These are phyloP conservation scores for Tillandsia fasciculata DNA, from an alignment of 176 grass and related monocot genomes.

Conservation along the genomic window DNA sequence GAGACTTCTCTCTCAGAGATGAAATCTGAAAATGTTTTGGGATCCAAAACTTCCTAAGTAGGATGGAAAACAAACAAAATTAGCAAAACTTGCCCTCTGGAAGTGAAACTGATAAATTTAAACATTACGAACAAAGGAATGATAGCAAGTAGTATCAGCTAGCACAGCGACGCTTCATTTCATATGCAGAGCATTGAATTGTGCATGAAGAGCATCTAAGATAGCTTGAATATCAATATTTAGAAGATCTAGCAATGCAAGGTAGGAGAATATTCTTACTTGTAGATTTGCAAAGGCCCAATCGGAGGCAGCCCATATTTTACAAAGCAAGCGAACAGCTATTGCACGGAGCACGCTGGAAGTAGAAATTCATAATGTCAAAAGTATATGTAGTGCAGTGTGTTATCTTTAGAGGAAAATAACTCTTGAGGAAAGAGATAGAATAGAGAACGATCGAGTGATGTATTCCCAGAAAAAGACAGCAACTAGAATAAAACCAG, in stretches of 20 bases:
- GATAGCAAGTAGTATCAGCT: no score
- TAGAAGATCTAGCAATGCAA: not conserved
- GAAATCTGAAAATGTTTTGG: slow-evolving; percentile 48
- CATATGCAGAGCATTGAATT: no score
- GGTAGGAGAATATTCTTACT: slow-evolving; percentile 49
- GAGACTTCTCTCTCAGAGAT: slow-evolving; percentile 51
- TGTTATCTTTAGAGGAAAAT: not conserved
- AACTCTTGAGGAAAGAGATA: not conserved
- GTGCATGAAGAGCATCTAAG: no score
- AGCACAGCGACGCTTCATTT: no score
- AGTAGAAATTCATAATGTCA: not conserved
- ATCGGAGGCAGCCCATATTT: slow-evolving; percentile 62
- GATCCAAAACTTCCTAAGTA: slow-evolving; percentile 68
- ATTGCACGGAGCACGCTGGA: slow-evolving; percentile 54
- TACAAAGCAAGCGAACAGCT: slow-evolving; percentile 85
- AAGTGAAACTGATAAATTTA: not conserved
- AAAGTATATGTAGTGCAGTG: not conserved
- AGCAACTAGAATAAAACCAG: slow-evolving; percentile 1
- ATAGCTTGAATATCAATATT: not conserved
- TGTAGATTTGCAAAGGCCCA: slow-evolving; percentile 83
- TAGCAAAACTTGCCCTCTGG: not conserved
- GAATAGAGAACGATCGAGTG: not conserved
- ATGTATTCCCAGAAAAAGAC: not conserved
- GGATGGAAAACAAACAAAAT: slow-evolving; percentile 17
- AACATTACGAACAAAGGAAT: no score